Percentiles rank a stretch among this genome's conserved stretches.
phyloP scores from a whole-genome alignment of 495 filamentous ascomycete species.

The Penicillium dipodomyicola region DNA sequence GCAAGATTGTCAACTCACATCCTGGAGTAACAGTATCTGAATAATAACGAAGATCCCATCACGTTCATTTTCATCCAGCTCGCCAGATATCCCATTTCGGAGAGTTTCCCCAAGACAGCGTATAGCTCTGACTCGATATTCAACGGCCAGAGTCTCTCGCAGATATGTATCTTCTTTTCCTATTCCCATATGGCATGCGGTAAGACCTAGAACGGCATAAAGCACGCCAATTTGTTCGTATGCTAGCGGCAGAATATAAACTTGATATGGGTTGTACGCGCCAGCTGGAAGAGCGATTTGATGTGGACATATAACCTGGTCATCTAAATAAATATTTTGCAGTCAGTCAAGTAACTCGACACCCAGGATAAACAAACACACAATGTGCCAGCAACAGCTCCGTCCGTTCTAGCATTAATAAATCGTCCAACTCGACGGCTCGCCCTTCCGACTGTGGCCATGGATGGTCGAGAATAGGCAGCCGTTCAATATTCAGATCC shows the following conservation, averaged over 20 bases:
- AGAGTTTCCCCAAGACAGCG: constrained; percentile 31
- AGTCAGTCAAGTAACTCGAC: neutral
- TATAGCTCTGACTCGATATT: constrained; percentile 40
- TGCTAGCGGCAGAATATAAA: constrained; percentile 37
- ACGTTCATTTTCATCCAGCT: constrained; percentile 30
- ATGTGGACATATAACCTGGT: constrained; percentile 37
- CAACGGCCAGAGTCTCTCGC: constrained; percentile 31
- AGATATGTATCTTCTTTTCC: constrained; percentile 25
- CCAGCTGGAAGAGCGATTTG: constrained; percentile 34
- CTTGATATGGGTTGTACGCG: constrained; percentile 35
- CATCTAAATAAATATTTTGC: constrained; percentile 25
- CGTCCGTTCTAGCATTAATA: constrained; percentile 12
- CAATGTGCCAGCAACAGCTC: constrained; percentile 28
- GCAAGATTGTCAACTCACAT: constrained; percentile 27
- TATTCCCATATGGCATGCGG: constrained; percentile 37
- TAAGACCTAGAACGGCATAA: constrained; percentile 36
- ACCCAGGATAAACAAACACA: constrained; percentile 7
- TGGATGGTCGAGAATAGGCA: neutral
- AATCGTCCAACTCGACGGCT: constrained; percentile 6
- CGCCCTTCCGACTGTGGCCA: neutral
- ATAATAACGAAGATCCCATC: constrained; percentile 40
- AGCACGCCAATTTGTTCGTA: constrained; percentile 36
- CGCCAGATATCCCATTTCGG: constrained; percentile 27
- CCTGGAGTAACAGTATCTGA: constrained; percentile 40
- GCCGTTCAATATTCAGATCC: neutral